phyloP scores from a whole-genome alignment of 139 green algal species.

The Closterium sp. region DNA sequence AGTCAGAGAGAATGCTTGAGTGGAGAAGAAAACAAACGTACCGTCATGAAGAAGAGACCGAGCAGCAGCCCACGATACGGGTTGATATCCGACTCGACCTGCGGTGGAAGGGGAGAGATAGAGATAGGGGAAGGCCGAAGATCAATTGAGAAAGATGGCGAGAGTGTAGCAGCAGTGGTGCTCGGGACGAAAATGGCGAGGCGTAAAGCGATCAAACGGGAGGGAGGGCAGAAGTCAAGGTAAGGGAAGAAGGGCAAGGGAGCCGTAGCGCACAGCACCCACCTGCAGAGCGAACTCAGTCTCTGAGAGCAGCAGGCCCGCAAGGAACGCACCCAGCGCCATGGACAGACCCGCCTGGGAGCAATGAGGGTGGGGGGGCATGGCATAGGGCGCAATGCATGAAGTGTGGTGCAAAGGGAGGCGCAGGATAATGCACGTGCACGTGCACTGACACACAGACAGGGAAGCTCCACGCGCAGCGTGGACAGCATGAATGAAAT shows the following conservation, averaged over 20 bases:
- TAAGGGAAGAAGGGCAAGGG: no score
- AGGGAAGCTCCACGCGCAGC: no score
- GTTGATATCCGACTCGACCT: slow-evolving; percentile 94
- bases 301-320: slow-evolving; percentile 94
- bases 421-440: background rate
- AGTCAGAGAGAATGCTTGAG: no score
- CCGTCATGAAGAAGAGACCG: slow-evolving; percentile 99
- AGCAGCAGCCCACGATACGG: slow-evolving; percentile 98
- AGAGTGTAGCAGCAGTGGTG: no score
- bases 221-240: no score
- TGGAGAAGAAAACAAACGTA: slow-evolving; percentile 41
- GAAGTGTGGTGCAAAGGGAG: background rate
- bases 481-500: no score
- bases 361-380: no score
- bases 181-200: no score
- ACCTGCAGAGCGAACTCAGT: slow-evolving; percentile 94
- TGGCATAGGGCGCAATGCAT: no score
- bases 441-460: background rate
- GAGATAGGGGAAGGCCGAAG: background rate
- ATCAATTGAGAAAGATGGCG: no score
- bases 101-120: background rate
- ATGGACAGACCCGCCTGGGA: slow-evolving; percentile 85
- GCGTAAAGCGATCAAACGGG: no score
- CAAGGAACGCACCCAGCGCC: slow-evolving; percentile 96
- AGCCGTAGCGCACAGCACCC: no score